phyloP scores from a whole-genome alignment of 2,329 filamentous ascomycete genomes.

The Xylaria sp. region DNA sequence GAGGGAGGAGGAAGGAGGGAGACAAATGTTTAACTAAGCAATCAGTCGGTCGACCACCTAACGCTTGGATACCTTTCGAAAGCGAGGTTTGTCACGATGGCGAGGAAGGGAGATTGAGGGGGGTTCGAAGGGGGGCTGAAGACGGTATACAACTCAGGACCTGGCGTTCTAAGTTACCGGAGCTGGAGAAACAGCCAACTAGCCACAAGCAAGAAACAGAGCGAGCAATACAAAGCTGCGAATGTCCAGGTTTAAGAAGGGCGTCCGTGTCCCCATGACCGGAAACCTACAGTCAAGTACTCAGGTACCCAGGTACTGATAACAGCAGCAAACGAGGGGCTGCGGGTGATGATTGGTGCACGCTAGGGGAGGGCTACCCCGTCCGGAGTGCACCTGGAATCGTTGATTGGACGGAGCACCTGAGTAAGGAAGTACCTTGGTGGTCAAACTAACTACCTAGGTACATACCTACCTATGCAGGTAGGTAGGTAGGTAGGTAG shows the following conservation, averaged over 20 bases:
- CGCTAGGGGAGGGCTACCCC: background rate
- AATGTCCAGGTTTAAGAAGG: constrained; percentile 37
- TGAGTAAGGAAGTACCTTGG: constrained; percentile 18
- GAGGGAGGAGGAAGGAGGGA: too few relatives aligned
- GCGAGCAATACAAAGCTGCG: background rate
- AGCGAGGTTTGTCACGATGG: background rate
- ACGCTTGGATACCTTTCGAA: background rate
- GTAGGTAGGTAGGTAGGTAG: too few relatives aligned
- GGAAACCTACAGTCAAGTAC: background rate
- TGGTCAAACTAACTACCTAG: too few relatives aligned
- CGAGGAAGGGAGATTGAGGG: background rate
- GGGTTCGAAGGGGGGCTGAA: background rate
- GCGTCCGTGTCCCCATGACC: constrained; percentile 29
- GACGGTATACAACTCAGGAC: background rate
- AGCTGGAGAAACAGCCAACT: background rate
- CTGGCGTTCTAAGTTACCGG: background rate
- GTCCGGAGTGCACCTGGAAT: background rate
- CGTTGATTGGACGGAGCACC: constrained; percentile 5
- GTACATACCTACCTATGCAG: too few relatives aligned
- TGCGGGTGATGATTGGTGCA: constrained; percentile 20
- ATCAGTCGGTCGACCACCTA: background rate
- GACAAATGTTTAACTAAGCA: background rate
- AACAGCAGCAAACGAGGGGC: constrained; percentile 21
- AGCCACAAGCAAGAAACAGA: background rate
- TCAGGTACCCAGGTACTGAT: constrained; percentile 15